Evolutionary conservation across 257 asterid genomes (phyloP).

Genomic region (Handroanthus guayacan): DNA sequence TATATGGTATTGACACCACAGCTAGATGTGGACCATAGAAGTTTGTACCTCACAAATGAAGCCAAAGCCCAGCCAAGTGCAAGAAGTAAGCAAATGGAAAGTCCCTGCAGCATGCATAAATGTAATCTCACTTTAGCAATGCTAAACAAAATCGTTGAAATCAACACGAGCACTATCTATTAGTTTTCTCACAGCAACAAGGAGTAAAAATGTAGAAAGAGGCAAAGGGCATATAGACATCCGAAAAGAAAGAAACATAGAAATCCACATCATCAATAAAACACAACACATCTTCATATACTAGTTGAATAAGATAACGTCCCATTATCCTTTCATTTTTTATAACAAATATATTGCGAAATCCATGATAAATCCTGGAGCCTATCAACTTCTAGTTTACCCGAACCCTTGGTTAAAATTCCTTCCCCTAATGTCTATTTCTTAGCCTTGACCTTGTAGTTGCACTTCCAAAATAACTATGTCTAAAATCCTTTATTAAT

Average conservation of each 20-base stretch:
- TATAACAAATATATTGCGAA: neutral
- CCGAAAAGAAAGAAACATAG: neutral
- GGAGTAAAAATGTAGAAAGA: neutral
- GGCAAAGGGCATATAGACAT: neutral
- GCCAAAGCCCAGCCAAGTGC: constrained; percentile 85
- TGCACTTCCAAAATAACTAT: neutral
- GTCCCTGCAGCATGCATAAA: constrained; percentile 56
- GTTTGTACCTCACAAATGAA: constrained; percentile 67
- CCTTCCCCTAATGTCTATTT: neutral
- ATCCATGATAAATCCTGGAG: neutral
- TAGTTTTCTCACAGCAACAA: neutral
- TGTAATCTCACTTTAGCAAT: neutral
- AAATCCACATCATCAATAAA: neutral
- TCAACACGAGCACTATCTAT: neutral
- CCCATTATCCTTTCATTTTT: constrained; percentile 1
- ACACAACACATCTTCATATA: neutral
- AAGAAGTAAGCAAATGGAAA: constrained; percentile 62
- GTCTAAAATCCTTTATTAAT: neutral
- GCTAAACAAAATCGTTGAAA: neutral
- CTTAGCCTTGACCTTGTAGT: neutral
- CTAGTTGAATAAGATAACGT: constrained; percentile 2
- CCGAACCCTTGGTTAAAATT: neutral
- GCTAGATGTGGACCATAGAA: constrained; percentile 10
- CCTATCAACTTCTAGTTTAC: neutral
- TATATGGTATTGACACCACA: constrained; percentile 3